phyloP scores from a whole-genome alignment of 305 asterid genomes.

The Fraxinus dipetala region DNA sequence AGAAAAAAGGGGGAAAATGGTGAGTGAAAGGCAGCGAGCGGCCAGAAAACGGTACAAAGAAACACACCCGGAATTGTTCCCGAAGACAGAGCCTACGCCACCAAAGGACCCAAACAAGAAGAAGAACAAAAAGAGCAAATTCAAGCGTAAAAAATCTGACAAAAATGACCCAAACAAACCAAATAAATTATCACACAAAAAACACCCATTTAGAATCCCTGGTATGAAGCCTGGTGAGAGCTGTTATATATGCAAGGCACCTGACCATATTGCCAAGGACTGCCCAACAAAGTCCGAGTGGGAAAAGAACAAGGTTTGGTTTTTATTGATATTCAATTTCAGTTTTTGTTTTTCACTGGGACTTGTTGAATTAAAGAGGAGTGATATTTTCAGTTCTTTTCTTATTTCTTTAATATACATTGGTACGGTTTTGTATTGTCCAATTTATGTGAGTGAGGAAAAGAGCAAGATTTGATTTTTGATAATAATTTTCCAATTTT shows the following conservation, averaged over 20 bases:
- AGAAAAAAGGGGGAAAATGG: slow-evolving; percentile 41
- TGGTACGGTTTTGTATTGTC: not conserved
- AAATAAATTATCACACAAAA: slow-evolving; percentile 38
- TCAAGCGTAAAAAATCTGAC: slow-evolving; percentile 53
- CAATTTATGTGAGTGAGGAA: not conserved
- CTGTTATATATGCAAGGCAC: slow-evolving; percentile 71
- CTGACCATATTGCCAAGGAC: slow-evolving; percentile 68
- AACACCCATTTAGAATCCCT: slow-evolving; percentile 72
- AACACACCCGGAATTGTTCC: slow-evolving; percentile 66
- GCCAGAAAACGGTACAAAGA: slow-evolving; percentile 60
- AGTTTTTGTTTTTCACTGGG: not conserved
- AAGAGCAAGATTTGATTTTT: not conserved
- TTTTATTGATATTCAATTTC: not conserved
- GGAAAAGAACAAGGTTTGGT: slow-evolving; percentile 81
- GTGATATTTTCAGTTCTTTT: not conserved
- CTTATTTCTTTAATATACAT: not conserved
- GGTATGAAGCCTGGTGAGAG: slow-evolving; percentile 96
- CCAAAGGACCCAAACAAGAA: slow-evolving; percentile 60
- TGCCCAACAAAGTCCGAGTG: slow-evolving; percentile 71
- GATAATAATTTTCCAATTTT: not conserved
- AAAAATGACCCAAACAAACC: slow-evolving; percentile 40
- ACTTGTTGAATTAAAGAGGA: not conserved
- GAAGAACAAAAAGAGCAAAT: slow-evolving; percentile 42
- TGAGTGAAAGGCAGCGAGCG: slow-evolving; percentile 59
- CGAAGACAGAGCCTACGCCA: slow-evolving; percentile 60